Conservation (phyloP, 2,329 filamentous ascomycete species). For the Arthrobotrys iridis region DNA sequence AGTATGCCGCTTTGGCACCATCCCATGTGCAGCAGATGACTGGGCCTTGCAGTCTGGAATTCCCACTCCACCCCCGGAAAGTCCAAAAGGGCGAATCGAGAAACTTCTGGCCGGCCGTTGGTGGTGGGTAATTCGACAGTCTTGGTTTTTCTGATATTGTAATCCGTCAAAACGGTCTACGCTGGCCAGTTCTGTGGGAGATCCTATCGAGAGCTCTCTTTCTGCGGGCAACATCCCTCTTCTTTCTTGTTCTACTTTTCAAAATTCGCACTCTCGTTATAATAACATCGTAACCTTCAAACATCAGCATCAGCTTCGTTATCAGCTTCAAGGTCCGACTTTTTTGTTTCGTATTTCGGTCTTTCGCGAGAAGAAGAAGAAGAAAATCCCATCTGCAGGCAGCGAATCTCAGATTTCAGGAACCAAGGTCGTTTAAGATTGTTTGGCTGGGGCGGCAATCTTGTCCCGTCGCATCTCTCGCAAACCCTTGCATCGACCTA, state of each 20-base stretch:
- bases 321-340: neutral
- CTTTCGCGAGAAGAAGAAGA: too few species aligned
- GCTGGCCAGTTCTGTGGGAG: constrained; percentile 26
- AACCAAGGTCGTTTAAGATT: constrained; percentile 2
- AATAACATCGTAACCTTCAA: neutral
- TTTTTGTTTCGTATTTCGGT: neutral
- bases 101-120: constrained; percentile 23
- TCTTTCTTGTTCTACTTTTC: too few species aligned
- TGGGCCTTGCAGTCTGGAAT: constrained; percentile 8
- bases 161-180: constrained; percentile 36
- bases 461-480: constrained; percentile 31
- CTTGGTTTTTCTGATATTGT: constrained; percentile 14
- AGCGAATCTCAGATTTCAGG: constrained; percentile 7
- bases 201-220: too few species aligned
- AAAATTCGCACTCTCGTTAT: too few species aligned
- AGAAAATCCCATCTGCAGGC: constrained; percentile 5
- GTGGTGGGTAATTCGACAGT: neutral
- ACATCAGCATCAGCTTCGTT: neutral
- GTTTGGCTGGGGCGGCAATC: neutral
- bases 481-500: constrained; percentile 22
- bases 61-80: too few species aligned
- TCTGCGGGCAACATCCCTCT: neutral
- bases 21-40: constrained; percentile 37
- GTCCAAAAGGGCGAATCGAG: too few species aligned
- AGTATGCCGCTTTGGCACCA: constrained; percentile 31